These are phyloP conservation scores for Penicillium sp. DNA, from an alignment of 2,329 filamentous ascomycete genomes.

Conservation along the genomic window DNA sequence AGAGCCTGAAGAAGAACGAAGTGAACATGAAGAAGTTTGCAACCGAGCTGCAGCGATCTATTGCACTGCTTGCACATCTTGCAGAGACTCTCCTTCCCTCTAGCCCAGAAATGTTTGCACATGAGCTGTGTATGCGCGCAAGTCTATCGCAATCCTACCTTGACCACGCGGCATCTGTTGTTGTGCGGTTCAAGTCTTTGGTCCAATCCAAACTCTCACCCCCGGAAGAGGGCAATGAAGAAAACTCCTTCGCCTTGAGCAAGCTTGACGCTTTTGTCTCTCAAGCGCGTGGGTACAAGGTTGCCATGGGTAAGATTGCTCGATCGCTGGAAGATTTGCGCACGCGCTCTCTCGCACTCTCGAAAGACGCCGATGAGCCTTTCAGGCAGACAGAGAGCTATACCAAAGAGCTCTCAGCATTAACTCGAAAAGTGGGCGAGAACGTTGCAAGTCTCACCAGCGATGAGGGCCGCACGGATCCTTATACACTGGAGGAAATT, in stretches of 20 bases:
- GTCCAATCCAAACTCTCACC: constrained; percentile 63
- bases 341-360: constrained; percentile 69
- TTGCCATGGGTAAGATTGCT: constrained; percentile 74
- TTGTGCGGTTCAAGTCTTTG: constrained; percentile 63
- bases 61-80: constrained; percentile 83
- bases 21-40: constrained; percentile 81
- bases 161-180: constrained; percentile 69
- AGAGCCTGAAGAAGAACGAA: constrained; percentile 77
- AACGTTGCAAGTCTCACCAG: constrained; percentile 65
- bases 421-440: constrained; percentile 66
- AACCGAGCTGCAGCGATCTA: constrained; percentile 75
- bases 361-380: constrained; percentile 62
- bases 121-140: constrained; percentile 75
- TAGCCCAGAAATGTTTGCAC: constrained; percentile 70
- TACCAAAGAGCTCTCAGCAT: constrained; percentile 63
- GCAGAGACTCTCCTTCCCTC: constrained; percentile 73
- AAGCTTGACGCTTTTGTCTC: constrained; percentile 70
- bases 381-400: constrained; percentile 69
- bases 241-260: constrained; percentile 65
- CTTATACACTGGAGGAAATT: constrained; percentile 66
- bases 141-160: constrained; percentile 75
- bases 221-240: constrained; percentile 64
- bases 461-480: constrained; percentile 69
- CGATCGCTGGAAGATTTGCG: constrained; percentile 75
- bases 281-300: constrained; percentile 78